Conservation (phyloP, 371 early-diverging fungal genomes). For the Chytridium lagenaria region DNA sequence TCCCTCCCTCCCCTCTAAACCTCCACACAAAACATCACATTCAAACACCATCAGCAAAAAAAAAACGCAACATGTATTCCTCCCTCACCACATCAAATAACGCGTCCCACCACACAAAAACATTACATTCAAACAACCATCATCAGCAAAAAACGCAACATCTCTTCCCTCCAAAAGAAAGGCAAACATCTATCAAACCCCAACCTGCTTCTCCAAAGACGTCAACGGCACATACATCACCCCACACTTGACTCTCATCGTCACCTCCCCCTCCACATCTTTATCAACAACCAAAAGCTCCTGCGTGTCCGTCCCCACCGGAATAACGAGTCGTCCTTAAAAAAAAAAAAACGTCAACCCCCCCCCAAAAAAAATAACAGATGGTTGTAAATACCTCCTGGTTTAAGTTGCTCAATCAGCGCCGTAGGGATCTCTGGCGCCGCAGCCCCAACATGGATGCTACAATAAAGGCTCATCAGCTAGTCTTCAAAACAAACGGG, state of each 20-base stretch:
- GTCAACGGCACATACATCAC: slow-evolving; percentile 60
- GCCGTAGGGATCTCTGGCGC: slow-evolving; percentile 6
- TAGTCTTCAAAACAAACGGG: neutral
- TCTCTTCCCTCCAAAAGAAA: too few species aligned
- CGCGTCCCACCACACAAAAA: too few species aligned
- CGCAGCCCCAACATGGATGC: slow-evolving; percentile 91
- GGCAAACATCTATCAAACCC: too few species aligned
- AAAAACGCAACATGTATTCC: too few species aligned
- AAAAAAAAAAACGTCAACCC: neutral
- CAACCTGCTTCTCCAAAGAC: neutral
- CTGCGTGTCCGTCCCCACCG: slow-evolving; percentile 61
- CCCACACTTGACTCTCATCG: slow-evolving; percentile 61
- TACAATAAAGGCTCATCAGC: neutral
- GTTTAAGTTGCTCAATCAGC: slow-evolving; percentile 74
- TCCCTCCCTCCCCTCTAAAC: too few species aligned
- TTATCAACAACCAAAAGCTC: slow-evolving; percentile 65
- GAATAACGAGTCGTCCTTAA: slow-evolving; percentile 70
- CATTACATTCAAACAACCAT: too few species aligned
- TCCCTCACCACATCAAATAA: too few species aligned
- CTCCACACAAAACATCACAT: too few species aligned
- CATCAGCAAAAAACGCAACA: too few species aligned
- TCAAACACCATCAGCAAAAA: too few species aligned
- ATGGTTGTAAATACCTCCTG: slow-evolving; percentile 59
- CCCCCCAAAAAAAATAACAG: neutral
- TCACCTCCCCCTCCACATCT: slow-evolving; percentile 66